Evolutionary conservation across 176 grass and related monocot species (phyloP).

Genomic region (Chrysopogon serrulatus): DNA sequence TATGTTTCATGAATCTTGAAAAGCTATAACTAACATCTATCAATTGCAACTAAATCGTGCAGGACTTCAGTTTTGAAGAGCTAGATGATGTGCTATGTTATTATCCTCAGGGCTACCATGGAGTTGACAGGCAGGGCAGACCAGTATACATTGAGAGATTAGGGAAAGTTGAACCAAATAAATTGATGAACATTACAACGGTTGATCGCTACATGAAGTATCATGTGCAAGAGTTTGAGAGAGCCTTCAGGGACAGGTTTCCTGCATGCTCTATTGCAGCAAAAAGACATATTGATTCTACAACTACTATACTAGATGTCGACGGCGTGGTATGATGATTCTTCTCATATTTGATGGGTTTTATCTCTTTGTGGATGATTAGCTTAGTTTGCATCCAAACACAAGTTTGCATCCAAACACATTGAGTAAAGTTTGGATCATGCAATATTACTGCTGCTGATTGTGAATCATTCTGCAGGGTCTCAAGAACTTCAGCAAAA

Average conservation of each 20-base stretch:
- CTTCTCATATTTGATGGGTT: background rate
- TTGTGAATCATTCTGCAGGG: constrained; percentile 40
- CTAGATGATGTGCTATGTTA: constrained; percentile 65
- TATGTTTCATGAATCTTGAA: background rate
- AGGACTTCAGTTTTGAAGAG: constrained; percentile 87
- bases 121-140: constrained; percentile 81
- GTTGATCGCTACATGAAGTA: constrained; percentile 90
- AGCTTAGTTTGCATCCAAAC: background rate
- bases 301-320: constrained; percentile 83
- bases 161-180: constrained; percentile 79
- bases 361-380: background rate
- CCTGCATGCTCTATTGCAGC: constrained; percentile 71
- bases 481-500: constrained; percentile 90
- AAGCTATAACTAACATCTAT: background rate
- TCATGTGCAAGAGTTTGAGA: constrained; percentile 89
- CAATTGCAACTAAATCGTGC: constrained; percentile 4
- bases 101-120: constrained; percentile 91
- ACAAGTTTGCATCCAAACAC: background rate
- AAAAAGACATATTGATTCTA: constrained; percentile 75
- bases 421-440: background rate
- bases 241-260: constrained; percentile 66
- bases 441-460: background rate
- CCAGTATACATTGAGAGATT: constrained; percentile 81
- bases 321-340: constrained; percentile 75
- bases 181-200: constrained; percentile 68